Conservation (phyloP, 352 stramenopile species). For the Pythium pyrilobum region DNA sequence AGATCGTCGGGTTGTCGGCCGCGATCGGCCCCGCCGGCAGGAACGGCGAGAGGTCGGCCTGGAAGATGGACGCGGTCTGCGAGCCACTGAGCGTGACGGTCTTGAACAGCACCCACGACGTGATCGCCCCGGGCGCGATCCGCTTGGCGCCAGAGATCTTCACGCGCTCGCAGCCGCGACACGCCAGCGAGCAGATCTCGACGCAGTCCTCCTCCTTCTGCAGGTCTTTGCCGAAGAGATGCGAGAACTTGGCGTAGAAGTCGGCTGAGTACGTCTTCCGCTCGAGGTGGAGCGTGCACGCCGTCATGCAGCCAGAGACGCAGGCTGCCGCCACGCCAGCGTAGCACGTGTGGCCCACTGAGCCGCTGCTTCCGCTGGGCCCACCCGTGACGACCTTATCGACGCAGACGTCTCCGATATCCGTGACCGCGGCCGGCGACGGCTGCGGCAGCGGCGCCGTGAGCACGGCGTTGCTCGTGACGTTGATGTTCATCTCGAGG, state of each 20-base stretch:
- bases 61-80: constrained; percentile 31
- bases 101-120: constrained; percentile 39
- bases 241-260: constrained; percentile 44
- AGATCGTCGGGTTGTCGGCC: constrained; percentile 25
- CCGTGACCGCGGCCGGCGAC: constrained; percentile 13
- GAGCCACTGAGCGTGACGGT: constrained; percentile 18
- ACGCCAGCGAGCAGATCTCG: constrained; percentile 50
- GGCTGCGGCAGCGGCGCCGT: constrained; percentile 11
- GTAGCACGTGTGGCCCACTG: constrained; percentile 61
- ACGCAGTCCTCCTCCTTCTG: constrained; percentile 67
- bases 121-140: constrained; percentile 21
- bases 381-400: constrained; percentile 38
- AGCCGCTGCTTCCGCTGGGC: background rate
- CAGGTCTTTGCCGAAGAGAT: constrained; percentile 71
- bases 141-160: constrained; percentile 41
- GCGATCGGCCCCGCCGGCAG: constrained; percentile 19
- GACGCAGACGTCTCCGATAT: constrained; percentile 48
- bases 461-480: constrained; percentile 36
- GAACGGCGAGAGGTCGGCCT: constrained; percentile 39
- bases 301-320: constrained; percentile 49
- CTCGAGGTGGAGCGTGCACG: constrained; percentile 40
- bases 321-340: constrained; percentile 34
- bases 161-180: constrained; percentile 60
- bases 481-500: constrained; percentile 45
- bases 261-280: constrained; percentile 35